Evolutionary conservation across 768 basidiomycete species (phyloP).

Genomic region (Lepiota venenata): DNA sequence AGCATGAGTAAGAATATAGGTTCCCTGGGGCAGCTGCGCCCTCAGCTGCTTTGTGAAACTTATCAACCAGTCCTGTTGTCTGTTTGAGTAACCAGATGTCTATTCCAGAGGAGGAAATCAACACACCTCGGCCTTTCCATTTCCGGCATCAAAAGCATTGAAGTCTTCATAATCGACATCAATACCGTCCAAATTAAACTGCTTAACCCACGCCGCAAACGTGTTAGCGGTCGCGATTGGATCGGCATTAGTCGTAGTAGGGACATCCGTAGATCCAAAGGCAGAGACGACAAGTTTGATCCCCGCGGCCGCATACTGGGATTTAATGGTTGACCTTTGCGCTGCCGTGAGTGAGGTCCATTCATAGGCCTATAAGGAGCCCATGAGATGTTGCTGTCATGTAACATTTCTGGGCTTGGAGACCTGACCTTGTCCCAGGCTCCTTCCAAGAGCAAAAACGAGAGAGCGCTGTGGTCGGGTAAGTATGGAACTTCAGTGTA

Average conservation of each 20-base stretch:
- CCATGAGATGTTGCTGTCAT: background rate
- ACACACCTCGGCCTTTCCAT: constrained; percentile 49
- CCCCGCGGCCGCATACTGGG: constrained; percentile 55
- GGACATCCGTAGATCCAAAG: constrained; percentile 56
- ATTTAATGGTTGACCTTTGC: constrained; percentile 45
- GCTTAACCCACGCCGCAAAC: constrained; percentile 62
- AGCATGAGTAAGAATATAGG: constrained; percentile 53
- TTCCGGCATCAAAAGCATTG: constrained; percentile 49
- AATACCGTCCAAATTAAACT: constrained; percentile 62
- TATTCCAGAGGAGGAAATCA: background rate
- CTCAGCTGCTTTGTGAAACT: constrained; percentile 52
- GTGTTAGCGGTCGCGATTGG: constrained; percentile 58
- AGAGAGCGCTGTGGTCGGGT: constrained; percentile 27
- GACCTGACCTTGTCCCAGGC: constrained; percentile 48
- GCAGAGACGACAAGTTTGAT: constrained; percentile 59
- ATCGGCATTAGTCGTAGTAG: constrained; percentile 57
- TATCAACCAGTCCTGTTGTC: constrained; percentile 43
- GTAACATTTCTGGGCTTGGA: background rate
- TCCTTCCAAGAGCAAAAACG: constrained; percentile 54
- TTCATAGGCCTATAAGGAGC: constrained; percentile 37
- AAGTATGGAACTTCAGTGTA: background rate
- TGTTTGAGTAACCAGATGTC: background rate
- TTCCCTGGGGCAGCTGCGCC: constrained; percentile 41
- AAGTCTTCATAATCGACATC: constrained; percentile 82
- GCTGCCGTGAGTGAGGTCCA: constrained; percentile 45